Conservation (phyloP, 1,284 basidiomycete genomes). For the Hemileia vastatrix region DNA sequence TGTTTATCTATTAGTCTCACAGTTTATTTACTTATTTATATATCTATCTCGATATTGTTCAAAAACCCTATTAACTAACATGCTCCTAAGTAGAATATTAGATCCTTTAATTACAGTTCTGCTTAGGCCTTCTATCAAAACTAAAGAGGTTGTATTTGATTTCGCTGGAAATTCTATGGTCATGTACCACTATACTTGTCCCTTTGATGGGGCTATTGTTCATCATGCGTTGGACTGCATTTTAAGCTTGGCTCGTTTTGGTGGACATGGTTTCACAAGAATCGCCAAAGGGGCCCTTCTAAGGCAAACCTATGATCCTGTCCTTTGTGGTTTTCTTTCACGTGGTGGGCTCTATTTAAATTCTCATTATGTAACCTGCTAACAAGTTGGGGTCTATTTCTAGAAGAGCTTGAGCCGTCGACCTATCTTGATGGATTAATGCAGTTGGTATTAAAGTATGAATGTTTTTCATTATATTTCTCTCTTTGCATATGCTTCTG, state of each 20-base stretch:
- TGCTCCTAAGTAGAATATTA: conserved; percentile 63
- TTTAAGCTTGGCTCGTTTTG: conserved; percentile 67
- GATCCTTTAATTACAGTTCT: conserved; percentile 76
- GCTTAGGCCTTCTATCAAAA: conserved; percentile 58
- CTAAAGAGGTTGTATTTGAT: conserved; percentile 50
- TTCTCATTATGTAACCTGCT: not conserved
- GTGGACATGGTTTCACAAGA: conserved; percentile 73
- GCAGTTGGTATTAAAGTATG: conserved; percentile 8
- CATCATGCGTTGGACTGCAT: conserved; percentile 62
- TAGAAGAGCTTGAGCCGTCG: conserved; percentile 28
- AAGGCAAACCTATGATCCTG: conserved; percentile 55
- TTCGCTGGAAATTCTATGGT: conserved; percentile 59
- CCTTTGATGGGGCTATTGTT: conserved; percentile 66
- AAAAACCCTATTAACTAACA: too few relatives aligned
- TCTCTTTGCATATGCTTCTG: not conserved
- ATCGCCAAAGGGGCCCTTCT: conserved; percentile 56
- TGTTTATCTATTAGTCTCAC: too few relatives aligned
- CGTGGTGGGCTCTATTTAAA: conserved; percentile 55
- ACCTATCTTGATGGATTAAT: conserved; percentile 58
- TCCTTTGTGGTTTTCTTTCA: conserved; percentile 48
- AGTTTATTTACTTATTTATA: not conserved
- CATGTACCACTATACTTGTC: conserved; percentile 58
- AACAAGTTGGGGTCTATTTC: too few relatives aligned
- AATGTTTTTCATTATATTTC: not conserved
- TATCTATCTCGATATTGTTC: not conserved